These are phyloP conservation scores for Penicillium lividum DNA, from an alignment of 495 filamentous ascomycete genomes.

Conservation along the genomic window DNA sequence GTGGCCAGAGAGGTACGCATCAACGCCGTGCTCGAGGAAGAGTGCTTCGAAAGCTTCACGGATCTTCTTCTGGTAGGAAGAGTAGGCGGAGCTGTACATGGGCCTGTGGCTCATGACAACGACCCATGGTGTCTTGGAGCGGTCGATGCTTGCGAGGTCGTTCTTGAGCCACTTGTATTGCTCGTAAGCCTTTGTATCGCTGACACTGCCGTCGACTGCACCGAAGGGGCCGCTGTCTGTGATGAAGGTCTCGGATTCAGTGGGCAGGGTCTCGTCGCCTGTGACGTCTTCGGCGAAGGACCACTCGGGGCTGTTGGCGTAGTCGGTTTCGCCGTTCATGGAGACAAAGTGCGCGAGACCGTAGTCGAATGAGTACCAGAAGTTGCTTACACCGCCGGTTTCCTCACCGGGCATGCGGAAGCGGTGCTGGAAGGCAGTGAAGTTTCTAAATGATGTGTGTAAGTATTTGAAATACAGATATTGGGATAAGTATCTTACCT, in stretches of 20 bases:
- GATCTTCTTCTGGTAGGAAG: slow-evolving; percentile 44
- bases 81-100: slow-evolving; percentile 50
- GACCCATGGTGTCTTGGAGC: slow-evolving; percentile 54
- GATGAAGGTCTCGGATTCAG: slow-evolving; percentile 41
- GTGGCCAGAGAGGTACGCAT: slow-evolving; percentile 58
- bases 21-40: slow-evolving; percentile 57
- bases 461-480: no score
- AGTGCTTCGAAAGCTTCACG: slow-evolving; percentile 55
- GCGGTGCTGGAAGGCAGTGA: slow-evolving; percentile 54
- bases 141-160: slow-evolving; percentile 50
- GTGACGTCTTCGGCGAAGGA: slow-evolving; percentile 41
- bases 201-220: slow-evolving; percentile 36
- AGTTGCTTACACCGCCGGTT: slow-evolving; percentile 49
- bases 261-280: slow-evolving; percentile 42
- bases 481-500: slow-evolving; percentile 25
- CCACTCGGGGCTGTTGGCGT: slow-evolving; percentile 44
- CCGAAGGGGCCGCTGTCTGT: slow-evolving; percentile 56
- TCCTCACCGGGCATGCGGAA: slow-evolving; percentile 53
- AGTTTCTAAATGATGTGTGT: slow-evolving; percentile 36
- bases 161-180: slow-evolving; percentile 51
- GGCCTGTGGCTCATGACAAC: slow-evolving; percentile 59
- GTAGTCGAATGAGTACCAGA: slow-evolving; percentile 63
- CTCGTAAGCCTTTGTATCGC: slow-evolving; percentile 46
- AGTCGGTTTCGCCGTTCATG: slow-evolving; percentile 54
- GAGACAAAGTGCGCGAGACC: slow-evolving; percentile 53